phyloP scores from a whole-genome alignment of 1,284 basidiomycete species.

The Mycena sp. region DNA sequence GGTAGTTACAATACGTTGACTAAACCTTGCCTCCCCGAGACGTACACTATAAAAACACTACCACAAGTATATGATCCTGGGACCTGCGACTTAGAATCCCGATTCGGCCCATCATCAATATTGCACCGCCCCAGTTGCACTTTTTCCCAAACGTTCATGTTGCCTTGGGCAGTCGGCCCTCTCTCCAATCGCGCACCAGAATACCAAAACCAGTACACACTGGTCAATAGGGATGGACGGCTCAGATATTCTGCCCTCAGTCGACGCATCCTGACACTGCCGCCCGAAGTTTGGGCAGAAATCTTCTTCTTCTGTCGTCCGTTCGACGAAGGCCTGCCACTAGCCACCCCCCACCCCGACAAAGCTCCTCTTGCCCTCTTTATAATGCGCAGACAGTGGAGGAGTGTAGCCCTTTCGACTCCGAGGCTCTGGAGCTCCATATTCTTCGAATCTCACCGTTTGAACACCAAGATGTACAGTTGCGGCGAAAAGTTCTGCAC shows the following conservation, averaged over 20 bases:
- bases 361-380: constrained; percentile 25
- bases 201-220: constrained; percentile 12
- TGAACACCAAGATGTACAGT: too few relatives aligned
- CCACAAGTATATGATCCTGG: too few relatives aligned
- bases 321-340: not conserved
- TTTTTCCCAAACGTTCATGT: not conserved
- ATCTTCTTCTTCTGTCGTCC: constrained; percentile 16
- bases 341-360: constrained; percentile 8
- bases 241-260: constrained; percentile 1
- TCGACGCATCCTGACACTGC: constrained; percentile 8
- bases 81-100: too few relatives aligned
- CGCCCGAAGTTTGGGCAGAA: constrained; percentile 22
- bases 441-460: not conserved
- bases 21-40: too few relatives aligned
- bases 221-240: not conserved
- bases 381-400: constrained; percentile 22
- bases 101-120: too few relatives aligned
- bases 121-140: too few relatives aligned
- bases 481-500: too few relatives aligned
- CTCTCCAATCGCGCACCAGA: constrained; percentile 12
- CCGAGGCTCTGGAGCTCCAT: constrained; percentile 8
- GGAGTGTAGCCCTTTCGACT: constrained; percentile 19
- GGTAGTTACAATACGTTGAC: too few relatives aligned
- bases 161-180: constrained; percentile 1
- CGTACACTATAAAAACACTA: too few relatives aligned